Percentiles rank a stretch among this genome's conserved stretches.
phyloP scores from a whole-genome alignment of 371 early-diverging fungal species.

The Massospora cicadina region DNA sequence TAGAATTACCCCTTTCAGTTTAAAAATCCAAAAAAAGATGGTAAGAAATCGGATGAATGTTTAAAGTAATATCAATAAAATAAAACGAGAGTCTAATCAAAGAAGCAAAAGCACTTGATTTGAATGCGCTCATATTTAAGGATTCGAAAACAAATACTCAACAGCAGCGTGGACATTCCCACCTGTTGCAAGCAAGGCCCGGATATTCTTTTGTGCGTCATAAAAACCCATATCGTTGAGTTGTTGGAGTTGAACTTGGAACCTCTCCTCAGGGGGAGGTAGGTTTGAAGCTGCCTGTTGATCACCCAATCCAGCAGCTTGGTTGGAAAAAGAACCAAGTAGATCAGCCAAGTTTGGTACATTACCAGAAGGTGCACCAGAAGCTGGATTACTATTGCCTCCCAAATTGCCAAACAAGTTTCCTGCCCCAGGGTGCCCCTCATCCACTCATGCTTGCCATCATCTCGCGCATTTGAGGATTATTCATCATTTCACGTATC shows the following conservation, averaged over 20 bases:
- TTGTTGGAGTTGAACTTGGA: conserved; percentile 74
- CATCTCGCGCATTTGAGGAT: conserved; percentile 61
- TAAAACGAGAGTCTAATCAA: too few relatives aligned
- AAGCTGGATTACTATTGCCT: conserved; percentile 13
- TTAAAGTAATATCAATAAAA: too few relatives aligned
- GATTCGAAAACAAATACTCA: conserved; percentile 50
- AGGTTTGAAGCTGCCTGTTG: conserved; percentile 22
- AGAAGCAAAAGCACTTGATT: too few relatives aligned
- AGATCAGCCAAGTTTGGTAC: conserved; percentile 8
- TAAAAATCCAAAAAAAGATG: too few relatives aligned
- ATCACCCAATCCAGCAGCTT: conserved; percentile 19
- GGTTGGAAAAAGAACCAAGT: conserved; percentile 14
- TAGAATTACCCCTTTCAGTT: too few relatives aligned
- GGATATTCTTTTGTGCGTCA: conserved; percentile 74
- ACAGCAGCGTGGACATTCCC: conserved; percentile 91
- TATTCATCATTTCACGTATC: conserved; percentile 66
- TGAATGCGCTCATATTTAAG: conserved; percentile 5
- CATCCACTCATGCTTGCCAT: conserved; percentile 19
- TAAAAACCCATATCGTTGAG: conserved; percentile 94
- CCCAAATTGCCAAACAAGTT: conserved; percentile 21
- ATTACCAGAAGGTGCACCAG: conserved; percentile 9
- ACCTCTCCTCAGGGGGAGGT: conserved; percentile 78
- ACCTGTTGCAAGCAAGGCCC: conserved; percentile 62
- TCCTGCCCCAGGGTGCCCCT: conserved; percentile 17
- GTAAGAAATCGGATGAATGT: too few relatives aligned